Percentiles rank a stretch among this genome's conserved stretches.
phyloP scores from a whole-genome alignment of 768 basidiomycete genomes.

The Mycena galericulata region DNA sequence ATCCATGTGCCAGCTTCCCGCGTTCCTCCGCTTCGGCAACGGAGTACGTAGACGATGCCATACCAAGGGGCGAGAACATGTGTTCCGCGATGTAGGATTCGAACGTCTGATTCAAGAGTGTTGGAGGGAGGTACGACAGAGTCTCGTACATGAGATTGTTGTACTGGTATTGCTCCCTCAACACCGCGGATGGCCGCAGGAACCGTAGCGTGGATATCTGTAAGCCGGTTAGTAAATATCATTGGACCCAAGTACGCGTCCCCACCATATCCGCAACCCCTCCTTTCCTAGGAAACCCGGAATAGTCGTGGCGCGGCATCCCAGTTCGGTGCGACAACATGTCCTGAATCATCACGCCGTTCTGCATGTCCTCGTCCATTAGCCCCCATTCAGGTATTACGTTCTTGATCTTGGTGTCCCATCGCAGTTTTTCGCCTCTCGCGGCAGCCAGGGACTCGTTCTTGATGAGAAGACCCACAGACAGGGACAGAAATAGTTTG shows the following conservation, averaged over 20 bases:
- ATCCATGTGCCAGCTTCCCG: slow-evolving; percentile 36
- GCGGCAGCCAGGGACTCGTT: slow-evolving; percentile 50
- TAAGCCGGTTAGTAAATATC: background rate
- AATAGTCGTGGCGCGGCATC: slow-evolving; percentile 58
- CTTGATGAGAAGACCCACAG: slow-evolving; percentile 52
- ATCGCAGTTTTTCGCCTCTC: slow-evolving; percentile 46
- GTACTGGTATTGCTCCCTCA: slow-evolving; percentile 25
- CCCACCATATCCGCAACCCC: slow-evolving; percentile 54
- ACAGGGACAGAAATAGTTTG: slow-evolving; percentile 54
- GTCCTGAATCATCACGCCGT: slow-evolving; percentile 52
- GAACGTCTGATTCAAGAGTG: slow-evolving; percentile 23
- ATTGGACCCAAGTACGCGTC: background rate
- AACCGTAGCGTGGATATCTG: slow-evolving; percentile 19
- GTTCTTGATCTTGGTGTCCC: slow-evolving; percentile 52
- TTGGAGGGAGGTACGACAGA: slow-evolving; percentile 45
- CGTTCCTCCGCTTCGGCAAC: slow-evolving; percentile 21
- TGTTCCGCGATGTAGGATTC: slow-evolving; percentile 39
- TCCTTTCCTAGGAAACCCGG: slow-evolving; percentile 44
- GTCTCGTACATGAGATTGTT: slow-evolving; percentile 41
- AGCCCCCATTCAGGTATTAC: slow-evolving; percentile 55
- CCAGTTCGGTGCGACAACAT: slow-evolving; percentile 58
- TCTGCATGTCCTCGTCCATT: slow-evolving; percentile 50
- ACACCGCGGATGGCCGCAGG: slow-evolving; percentile 16
- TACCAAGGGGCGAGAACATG: slow-evolving; percentile 2
- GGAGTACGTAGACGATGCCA: slow-evolving; percentile 22